A percentile compares a stretch with the other conserved stretches of the same genome.
Conservation (phyloP, 2,329 filamentous ascomycete species). For the Fonsecaea nubica region DNA sequence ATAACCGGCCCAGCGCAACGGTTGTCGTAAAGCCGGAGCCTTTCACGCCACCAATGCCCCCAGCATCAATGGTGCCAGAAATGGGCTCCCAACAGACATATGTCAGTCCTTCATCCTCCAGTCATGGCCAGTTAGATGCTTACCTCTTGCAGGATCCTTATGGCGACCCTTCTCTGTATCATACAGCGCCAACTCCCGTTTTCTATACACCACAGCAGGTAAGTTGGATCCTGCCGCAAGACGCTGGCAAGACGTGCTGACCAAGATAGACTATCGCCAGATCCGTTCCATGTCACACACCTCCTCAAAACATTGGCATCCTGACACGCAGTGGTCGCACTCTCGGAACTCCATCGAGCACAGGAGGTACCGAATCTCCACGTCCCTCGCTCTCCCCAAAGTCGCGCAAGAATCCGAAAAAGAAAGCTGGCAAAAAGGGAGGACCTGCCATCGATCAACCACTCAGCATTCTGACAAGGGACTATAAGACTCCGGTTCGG, state of each 20-base stretch:
- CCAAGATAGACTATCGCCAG: constrained; percentile 26
- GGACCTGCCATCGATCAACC: constrained; percentile 62
- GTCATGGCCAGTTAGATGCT: constrained; percentile 19
- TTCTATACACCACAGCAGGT: constrained; percentile 37
- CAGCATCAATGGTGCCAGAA: constrained; percentile 24
- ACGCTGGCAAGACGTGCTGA: constrained; percentile 21
- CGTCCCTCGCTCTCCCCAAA: constrained; percentile 48
- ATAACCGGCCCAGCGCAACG: constrained; percentile 12
- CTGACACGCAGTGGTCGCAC: constrained; percentile 39
- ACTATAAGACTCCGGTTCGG: constrained; percentile 67
- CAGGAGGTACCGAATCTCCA: constrained; percentile 26
- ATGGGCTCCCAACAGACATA: constrained; percentile 25
- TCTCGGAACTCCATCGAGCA: constrained; percentile 36
- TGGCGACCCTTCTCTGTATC: constrained; percentile 38
- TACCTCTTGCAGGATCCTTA: constrained; percentile 34
- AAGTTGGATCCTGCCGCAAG: constrained; percentile 15
- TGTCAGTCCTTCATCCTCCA: constrained; percentile 29
- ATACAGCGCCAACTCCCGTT: constrained; percentile 29
- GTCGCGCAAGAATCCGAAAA: constrained; percentile 40
- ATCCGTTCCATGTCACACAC: constrained; percentile 28
- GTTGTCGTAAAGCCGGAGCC: constrained; percentile 23
- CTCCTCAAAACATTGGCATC: constrained; percentile 30
- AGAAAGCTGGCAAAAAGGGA: constrained; percentile 38
- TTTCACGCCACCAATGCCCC: constrained; percentile 34
- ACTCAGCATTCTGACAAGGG: constrained; percentile 72